phyloP scores from a whole-genome alignment of 1,139 yeast genomes.

The Yamadazyma spencermartinsiae region DNA sequence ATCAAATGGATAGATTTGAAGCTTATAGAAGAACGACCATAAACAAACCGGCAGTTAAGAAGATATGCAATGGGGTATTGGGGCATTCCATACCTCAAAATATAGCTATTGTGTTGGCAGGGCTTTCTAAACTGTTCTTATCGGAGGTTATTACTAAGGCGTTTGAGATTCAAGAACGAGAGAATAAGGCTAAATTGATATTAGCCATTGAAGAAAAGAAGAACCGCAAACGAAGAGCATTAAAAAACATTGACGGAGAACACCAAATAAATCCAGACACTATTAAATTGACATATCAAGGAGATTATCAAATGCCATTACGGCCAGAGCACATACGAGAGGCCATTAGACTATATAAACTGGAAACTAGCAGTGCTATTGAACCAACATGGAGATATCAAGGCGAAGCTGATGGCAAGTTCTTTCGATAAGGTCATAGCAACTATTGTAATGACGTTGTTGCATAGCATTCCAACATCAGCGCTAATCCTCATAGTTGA shows the following conservation, averaged over 20 bases:
- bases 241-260: conserved; percentile 30
- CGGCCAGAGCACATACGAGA: conserved; percentile 84
- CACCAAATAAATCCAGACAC: conserved; percentile 29
- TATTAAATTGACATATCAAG: conserved; percentile 31
- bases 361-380: conserved; percentile 67
- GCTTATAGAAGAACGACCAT: conserved; percentile 82
- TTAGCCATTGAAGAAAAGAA: conserved; percentile 40
- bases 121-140: conserved; percentile 82
- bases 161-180: conserved; percentile 60
- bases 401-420: conserved; percentile 69
- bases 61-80: conserved; percentile 73
- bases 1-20: conserved; percentile 86
- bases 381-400: conserved; percentile 68
- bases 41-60: conserved; percentile 77
- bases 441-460: no score
- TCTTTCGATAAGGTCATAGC: conserved; percentile 54
- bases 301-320: conserved; percentile 59
- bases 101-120: conserved; percentile 80
- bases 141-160: conserved; percentile 89
- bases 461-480: background rate
- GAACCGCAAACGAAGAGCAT: conserved; percentile 27
- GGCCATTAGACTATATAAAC: conserved; percentile 76
- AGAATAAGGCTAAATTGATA: conserved; percentile 46
- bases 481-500: no score
- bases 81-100: conserved; percentile 85